Evolutionary conservation across 2,329 filamentous ascomycete species (phyloP).

Genomic region (Lachnellula subtilissima): DNA sequence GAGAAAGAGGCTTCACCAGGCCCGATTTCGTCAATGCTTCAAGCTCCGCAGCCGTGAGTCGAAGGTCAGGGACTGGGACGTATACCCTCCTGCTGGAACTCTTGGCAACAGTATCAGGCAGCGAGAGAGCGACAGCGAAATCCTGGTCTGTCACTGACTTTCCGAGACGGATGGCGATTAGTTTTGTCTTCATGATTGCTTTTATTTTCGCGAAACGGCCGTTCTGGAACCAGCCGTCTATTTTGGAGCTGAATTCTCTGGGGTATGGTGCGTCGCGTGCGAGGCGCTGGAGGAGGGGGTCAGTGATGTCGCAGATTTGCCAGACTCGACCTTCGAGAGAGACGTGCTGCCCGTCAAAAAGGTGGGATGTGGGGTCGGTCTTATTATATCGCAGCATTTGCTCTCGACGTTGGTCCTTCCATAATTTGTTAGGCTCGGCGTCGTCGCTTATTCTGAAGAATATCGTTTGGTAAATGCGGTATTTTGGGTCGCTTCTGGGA

Average conservation of each 20-base stretch:
- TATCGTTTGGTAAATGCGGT: constrained; percentile 81
- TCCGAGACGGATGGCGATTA: constrained; percentile 60
- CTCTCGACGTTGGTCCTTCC: constrained; percentile 21
- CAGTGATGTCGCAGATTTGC: constrained; percentile 89
- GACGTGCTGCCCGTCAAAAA: constrained; percentile 76
- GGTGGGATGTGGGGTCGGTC: constrained; percentile 42
- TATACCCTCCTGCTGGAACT: constrained; percentile 15
- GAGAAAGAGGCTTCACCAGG: not conserved
- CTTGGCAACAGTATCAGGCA: constrained; percentile 28
- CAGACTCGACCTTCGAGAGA: constrained; percentile 82
- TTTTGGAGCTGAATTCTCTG: constrained; percentile 50
- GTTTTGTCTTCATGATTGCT: constrained; percentile 82
- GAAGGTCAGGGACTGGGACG: constrained; percentile 27
- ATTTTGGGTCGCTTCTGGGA: constrained; percentile 70
- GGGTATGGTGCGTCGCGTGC: constrained; percentile 60
- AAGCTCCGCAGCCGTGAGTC: constrained; percentile 23
- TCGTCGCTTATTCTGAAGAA: constrained; percentile 61
- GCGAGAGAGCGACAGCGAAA: constrained; percentile 40
- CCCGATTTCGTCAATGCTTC: constrained; percentile 8
- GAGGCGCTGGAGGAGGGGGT: constrained; percentile 65
- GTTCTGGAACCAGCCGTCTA: constrained; percentile 79
- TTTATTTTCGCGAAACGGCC: constrained; percentile 80
- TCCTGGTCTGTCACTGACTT: constrained; percentile 46
- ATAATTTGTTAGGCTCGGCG: constrained; percentile 10
- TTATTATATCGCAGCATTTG: constrained; percentile 36